Evolutionary conservation across 306 rosid species (phyloP).

Genomic region (Pyrus bretschneideri): DNA sequence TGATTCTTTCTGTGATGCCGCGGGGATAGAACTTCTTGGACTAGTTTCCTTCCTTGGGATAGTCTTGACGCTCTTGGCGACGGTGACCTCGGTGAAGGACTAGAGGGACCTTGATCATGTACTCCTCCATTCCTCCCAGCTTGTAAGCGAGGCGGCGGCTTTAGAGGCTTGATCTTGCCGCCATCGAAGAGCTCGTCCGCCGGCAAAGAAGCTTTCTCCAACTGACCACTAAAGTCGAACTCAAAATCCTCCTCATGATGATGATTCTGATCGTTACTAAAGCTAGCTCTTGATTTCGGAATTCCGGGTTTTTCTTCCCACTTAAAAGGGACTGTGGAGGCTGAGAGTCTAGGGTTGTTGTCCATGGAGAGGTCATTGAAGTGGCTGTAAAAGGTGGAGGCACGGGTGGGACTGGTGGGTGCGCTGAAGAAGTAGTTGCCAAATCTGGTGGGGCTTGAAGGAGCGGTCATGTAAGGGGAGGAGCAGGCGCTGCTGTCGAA

Average conservation of each 20-base stretch:
- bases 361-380: not conserved
- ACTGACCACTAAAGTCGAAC: slow-evolving; percentile 50
- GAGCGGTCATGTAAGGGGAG: slow-evolving; percentile 85
- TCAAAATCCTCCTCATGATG: slow-evolving; percentile 38
- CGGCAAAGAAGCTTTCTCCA: slow-evolving; percentile 37
- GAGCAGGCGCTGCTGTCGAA: slow-evolving; percentile 64
- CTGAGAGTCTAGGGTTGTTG: not conserved
- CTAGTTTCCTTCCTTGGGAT: slow-evolving; percentile 32
- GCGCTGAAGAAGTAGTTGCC: slow-evolving; percentile 67
- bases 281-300: slow-evolving; percentile 25
- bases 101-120: slow-evolving; percentile 1
- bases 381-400: slow-evolving; percentile 31
- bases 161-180: slow-evolving; percentile 71
- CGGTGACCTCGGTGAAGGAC: not conserved
- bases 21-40: slow-evolving; percentile 37
- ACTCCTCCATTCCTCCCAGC: slow-evolving; percentile 1
- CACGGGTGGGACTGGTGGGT: slow-evolving; percentile 70
- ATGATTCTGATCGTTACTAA: not conserved
- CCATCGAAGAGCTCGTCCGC: slow-evolving; percentile 79
- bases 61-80: slow-evolving; percentile 36
- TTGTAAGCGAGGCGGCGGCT: slow-evolving; percentile 45
- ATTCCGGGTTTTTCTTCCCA: slow-evolving; percentile 62
- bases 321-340: slow-evolving; percentile 43
- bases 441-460: slow-evolving; percentile 78
- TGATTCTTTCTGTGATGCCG: slow-evolving; percentile 16